Percentiles rank a stretch among this genome's conserved stretches.
These are phyloP conservation scores for Citrus inodora DNA, from an alignment of 345 rosid genomes.

Conservation along the genomic window DNA sequence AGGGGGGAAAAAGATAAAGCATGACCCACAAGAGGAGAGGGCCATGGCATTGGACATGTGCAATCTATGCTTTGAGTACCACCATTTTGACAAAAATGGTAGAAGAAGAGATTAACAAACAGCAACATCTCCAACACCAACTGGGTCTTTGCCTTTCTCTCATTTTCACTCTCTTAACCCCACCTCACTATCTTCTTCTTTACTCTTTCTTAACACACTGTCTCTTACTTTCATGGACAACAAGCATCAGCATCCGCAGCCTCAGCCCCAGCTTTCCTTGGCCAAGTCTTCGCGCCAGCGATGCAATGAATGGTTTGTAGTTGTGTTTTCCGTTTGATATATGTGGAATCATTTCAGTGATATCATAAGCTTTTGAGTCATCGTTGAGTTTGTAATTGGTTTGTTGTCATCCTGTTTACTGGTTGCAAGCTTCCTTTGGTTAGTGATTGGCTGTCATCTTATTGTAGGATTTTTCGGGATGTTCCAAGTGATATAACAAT, in stretches of 20 bases:
- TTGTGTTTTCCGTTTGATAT: background rate
- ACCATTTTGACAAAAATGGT: constrained; percentile 41
- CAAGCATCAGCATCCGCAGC: constrained; percentile 34
- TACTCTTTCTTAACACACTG: background rate
- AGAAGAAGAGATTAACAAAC: constrained; percentile 21
- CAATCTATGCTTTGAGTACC: constrained; percentile 38
- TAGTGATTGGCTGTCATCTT: constrained; percentile 5
- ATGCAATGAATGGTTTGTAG: constrained; percentile 79
- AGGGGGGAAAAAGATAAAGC: background rate
- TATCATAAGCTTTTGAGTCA: background rate
- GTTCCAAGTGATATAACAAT: constrained; percentile 90
- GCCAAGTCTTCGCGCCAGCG: constrained; percentile 82
- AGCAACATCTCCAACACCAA: constrained; percentile 32
- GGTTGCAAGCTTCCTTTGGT: background rate
- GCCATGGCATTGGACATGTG: constrained; percentile 42
- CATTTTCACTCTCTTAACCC: constrained; percentile 9
- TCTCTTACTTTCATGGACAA: constrained; percentile 57
- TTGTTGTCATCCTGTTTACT: too few relatives aligned
- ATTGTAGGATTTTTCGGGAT: constrained; percentile 84
- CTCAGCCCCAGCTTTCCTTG: constrained; percentile 53
- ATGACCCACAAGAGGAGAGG: constrained; percentile 43
- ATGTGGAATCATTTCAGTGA: background rate
- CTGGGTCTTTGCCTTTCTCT: constrained; percentile 27
- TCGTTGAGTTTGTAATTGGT: background rate
- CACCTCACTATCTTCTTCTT: constrained; percentile 13